Evolutionary conservation across 1,139 yeast genomes (phyloP).

Genomic region (Lodderomyces jiufengensis): DNA sequence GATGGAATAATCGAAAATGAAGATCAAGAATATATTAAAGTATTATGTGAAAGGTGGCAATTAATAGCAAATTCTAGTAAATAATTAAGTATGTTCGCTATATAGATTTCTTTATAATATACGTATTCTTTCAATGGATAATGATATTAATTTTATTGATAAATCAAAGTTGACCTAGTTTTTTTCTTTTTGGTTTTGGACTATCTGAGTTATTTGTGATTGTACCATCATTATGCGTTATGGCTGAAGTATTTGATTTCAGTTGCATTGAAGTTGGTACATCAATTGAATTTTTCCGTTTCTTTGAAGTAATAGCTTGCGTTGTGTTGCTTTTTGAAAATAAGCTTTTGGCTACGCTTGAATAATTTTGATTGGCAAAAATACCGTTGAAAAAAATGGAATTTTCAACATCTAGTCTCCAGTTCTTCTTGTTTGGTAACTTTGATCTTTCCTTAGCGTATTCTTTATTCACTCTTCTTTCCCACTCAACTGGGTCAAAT

Average conservation of each 20-base stretch:
- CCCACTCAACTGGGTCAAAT: slow-evolving; percentile 18
- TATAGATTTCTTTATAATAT: too few relatives aligned
- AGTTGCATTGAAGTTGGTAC: not conserved
- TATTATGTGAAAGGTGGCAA: slow-evolving; percentile 41
- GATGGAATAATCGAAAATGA: slow-evolving; percentile 29
- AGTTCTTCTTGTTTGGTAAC: not conserved
- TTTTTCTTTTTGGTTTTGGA: slow-evolving; percentile 14
- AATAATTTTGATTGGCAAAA: slow-evolving; percentile 11
- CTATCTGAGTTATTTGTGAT: too few relatives aligned
- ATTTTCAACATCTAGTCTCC: slow-evolving; percentile 5
- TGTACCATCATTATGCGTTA: slow-evolving; percentile 1
- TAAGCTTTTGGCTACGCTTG: not conserved
- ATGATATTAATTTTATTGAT: slow-evolving; percentile 5
- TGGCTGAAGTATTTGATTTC: not conserved
- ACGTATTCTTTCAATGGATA: not conserved
- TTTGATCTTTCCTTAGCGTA: slow-evolving; percentile 9
- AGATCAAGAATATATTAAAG: slow-evolving; percentile 39
- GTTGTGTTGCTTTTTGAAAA: not conserved
- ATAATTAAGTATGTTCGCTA: too few relatives aligned
- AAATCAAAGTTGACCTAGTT: slow-evolving; percentile 6
- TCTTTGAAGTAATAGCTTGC: not conserved
- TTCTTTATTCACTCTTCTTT: slow-evolving; percentile 7
- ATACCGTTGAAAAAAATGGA: slow-evolving; percentile 10
- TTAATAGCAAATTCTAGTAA: slow-evolving; percentile 16
- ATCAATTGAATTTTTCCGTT: not conserved